Percentiles rank a stretch among this genome's conserved stretches.
Evolutionary conservation across 208 protist species (phyloP).

Genomic region (Entamoeba histolytica): DNA sequence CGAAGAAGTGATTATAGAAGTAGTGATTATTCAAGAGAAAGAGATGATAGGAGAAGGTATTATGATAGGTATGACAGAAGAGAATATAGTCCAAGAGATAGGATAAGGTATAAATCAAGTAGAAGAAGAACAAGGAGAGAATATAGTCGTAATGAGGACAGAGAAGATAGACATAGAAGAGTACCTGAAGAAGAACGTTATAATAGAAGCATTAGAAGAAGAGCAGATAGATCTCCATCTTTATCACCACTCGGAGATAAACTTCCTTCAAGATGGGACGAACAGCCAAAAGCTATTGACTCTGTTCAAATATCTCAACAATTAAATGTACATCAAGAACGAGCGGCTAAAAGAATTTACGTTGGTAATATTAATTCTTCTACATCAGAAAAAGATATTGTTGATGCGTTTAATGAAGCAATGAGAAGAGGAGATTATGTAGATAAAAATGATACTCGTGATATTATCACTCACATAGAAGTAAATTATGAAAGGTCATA

Average conservation of each 20-base stretch:
- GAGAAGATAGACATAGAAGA: not conserved
- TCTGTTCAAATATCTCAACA: not conserved
- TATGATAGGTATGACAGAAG: not conserved
- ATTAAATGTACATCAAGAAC: not conserved
- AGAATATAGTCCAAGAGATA: not conserved
- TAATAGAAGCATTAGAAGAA: not conserved
- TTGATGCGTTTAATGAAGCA: not conserved
- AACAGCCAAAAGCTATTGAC: not conserved
- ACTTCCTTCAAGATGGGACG: not conserved
- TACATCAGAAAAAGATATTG: not conserved
- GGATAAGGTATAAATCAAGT: not conserved
- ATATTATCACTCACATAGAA: not conserved
- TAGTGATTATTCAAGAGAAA: not conserved
- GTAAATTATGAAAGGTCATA: not conserved
- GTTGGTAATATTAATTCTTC: not conserved
- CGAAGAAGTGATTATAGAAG: not conserved
- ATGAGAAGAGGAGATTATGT: not conserved
- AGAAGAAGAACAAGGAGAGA: not conserved
- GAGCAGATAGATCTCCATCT: not conserved
- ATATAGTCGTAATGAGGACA: not conserved
- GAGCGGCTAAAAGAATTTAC: not conserved
- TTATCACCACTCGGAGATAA: not conserved
- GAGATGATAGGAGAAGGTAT: too few species aligned
- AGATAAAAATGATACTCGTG: not conserved
- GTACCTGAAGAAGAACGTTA: not conserved